Evolutionary conservation across 169 alveolate genomes (phyloP).

Genomic region (Perkinsus olseni): DNA sequence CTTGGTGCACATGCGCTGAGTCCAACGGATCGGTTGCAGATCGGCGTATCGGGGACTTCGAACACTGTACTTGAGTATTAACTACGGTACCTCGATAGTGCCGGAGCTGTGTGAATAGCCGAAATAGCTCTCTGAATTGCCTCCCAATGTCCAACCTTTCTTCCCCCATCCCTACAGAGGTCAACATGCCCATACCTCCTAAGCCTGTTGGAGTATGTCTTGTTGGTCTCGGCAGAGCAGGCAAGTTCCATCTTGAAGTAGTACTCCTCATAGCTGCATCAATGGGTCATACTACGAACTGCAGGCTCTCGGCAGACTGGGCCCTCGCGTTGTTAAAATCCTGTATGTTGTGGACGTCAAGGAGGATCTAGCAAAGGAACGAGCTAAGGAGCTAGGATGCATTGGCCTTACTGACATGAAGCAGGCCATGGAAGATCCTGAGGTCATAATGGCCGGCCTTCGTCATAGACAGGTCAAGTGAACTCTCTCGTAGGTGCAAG

Average conservation of each 20-base stretch:
- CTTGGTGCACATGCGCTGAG: too few species aligned
- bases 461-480: neutral
- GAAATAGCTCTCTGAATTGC: too few species aligned
- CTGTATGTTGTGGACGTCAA: neutral
- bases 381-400: neutral
- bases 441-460: neutral
- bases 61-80: too few species aligned
- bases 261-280: too few species aligned
- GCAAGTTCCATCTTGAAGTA: neutral
- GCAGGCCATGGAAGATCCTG: neutral
- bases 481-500: neutral
- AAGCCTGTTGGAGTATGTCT: neutral
- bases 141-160: neutral
- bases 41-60: too few species aligned
- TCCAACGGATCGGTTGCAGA: too few species aligned
- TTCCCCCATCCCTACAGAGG: neutral
- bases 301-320: neutral
- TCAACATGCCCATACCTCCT: neutral
- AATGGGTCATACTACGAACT: neutral
- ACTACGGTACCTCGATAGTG: too few species aligned
- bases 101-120: too few species aligned
- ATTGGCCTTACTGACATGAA: neutral
- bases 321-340: neutral
- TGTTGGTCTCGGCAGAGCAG: neutral
- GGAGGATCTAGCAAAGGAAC: neutral